Base-by-base conservation (phyloP, 345 rosid species). In the Cardiospermum halicacabum region DNA sequence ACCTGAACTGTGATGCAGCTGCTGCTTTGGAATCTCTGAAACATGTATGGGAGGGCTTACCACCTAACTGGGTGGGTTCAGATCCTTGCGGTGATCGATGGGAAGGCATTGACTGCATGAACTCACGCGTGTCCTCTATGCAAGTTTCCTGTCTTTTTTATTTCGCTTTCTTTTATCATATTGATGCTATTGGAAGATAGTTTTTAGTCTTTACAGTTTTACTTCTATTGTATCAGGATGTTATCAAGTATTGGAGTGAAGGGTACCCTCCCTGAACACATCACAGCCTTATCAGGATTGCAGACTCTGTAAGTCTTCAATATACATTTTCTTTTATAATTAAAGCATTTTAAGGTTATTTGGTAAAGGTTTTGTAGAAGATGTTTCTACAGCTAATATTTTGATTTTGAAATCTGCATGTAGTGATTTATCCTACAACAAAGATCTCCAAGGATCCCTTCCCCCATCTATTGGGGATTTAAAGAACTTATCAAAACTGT, bases 371-470 rank as follows among this genome's bases (percentile, higher is more conserved):
- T 18, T 1, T 34, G 3, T 22, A 18, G 4, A 21, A 30, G 31
- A 55, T 22, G 2, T 53, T 26, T 21, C 49, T 12, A 42, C 31
- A 48, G 32, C 30, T 18, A 62, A 53, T 36, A 0, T 55, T 37
- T 70, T 72, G 68, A 58, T 72, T 24, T 21, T 60, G 18, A 32
- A 56, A 32, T 55, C 18, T 62, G 39, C 36, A 6, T 79, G 12
- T 57, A 94, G 99, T 84, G 99, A 91, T 81, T 77, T 95, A 66
- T 89, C 97, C 9, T 84, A 68, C 77, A 95, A 89, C 77, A 27
- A 62, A 53, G 78, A 54, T 42, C 73, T 95, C 47, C 56, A 27
- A 7, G 99, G 99, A 76, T 7, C 92, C 58, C 79, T 95, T 64
- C 96, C 99, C 49, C 0, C 48, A 19, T 42, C 75, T 5, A 87